Base-by-base conservation (phyloP, 2,329 filamentous ascomycete species). In the Stachybotrys elegans region DNA sequence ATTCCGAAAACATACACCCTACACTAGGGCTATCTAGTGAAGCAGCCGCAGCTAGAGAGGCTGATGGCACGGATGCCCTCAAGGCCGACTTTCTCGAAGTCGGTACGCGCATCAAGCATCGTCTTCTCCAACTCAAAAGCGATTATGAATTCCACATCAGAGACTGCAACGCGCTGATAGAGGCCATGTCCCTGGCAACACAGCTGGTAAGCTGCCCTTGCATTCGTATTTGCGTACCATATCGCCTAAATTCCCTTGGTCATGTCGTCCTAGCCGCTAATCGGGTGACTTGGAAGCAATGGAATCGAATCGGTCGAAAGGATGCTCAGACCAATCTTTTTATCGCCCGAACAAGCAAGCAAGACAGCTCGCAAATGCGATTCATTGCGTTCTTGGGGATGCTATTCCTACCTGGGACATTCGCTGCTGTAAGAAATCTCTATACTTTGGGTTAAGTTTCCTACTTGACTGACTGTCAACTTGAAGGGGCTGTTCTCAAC, bases 151-250 rank as follows among this genome's bases (percentile, higher is more conserved):
- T 47, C 3, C 43, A 45, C 25, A 42, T 45, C 5, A 29, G 45
- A 23, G 44, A 51, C 4, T 51, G 48, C 3, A 45, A 42, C 19
- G 31, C 29, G 13, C 42, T 40, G 2, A 25, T 49, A 16, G 48
- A 51, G 11, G 44, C 42, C 2, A 51, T 49, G 48, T 23, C 43
- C 2, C 46, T 49, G 48, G 42, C 47, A 2, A 47, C 48, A 2
- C 44, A 46, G 43, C 43, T 41, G 44, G 46, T 43, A 48, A 21
- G 17, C 20, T 13, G 6, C 27, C n/a, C n/a, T n/a, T n/a, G n/a
- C n/a, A n/a, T n/a, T n/a, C n/a, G n/a, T n/a, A n/a, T n/a, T n/a
- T n/a, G n/a, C n/a, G n/a, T n/a, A n/a, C n/a, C 31, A 23, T 16
- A 12, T 9, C 9, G 9, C 5, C n/a, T 12, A 14, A 34, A 34